Evolutionary conservation across 805 yeast genomes (phyloP), one percentile per base, ranked within the genome.

Genomic region (Saturnispora dispora): DNA sequence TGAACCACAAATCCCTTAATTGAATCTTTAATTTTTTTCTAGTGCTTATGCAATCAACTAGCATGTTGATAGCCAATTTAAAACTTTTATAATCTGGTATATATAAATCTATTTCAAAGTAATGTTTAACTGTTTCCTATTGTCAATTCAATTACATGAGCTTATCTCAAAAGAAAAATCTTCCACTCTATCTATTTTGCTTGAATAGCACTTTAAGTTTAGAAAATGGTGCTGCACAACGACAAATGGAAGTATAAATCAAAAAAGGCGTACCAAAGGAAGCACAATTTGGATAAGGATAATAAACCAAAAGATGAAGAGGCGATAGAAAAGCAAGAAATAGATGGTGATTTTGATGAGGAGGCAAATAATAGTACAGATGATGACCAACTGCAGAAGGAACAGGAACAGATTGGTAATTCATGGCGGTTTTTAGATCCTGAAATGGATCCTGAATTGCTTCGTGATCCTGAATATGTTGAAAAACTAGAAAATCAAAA

Each of bases 171-270:
- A 30, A 30, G n/a, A 25, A 30, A 30, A 30, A 13, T 30, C 13
- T 13, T 30, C 10, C n/a, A 11, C n/a, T 9, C 15, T 11, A 11
- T 27, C 9, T 23, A 40, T 6, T 35, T 30, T 8, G 46, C 13
- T 25, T 25, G 28, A 25, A 6, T 25, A 9, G 6, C 28, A 25
- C 28, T 9, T 25, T 25, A 25, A 25, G 10, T 25, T 25, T 7
- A 9, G 8, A 25, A 3, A 4, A 76, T 76, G 81, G 81, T 76
- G 10, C 63, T 77, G 13, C 81, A 76, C 54, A 76, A 76, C 58
- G 72, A 69, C 48, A 76, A 76, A 60, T 76, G 81, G 81, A 77
- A 76, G 52, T 63, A 68, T 46, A 71, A 68, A 52, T 77, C 78
- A 15, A 75, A 71, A 48, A 58, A 60, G 36, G 61, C 67, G 17